phyloP scores from a whole-genome alignment of 257 asterid species.

The Verbascum thapsus region DNA sequence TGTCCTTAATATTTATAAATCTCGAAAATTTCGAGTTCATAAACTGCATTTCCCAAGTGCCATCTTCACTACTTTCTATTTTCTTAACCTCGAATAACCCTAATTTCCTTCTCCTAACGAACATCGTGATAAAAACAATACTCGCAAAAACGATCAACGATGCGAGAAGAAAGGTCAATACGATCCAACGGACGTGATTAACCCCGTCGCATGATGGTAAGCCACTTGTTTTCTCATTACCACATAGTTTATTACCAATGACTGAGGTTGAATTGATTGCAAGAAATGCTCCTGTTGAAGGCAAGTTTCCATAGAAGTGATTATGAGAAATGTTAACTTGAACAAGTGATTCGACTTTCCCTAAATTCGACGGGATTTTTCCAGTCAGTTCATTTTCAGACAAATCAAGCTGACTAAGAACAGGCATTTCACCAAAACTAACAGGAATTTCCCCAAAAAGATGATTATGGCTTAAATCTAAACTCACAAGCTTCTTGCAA shows the following conservation, averaged over 20 bases:
- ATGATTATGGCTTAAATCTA: constrained; percentile 67
- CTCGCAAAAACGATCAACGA: constrained; percentile 34
- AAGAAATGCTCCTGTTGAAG: constrained; percentile 67
- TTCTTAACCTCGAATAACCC: constrained; percentile 27
- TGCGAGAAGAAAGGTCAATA: constrained; percentile 47
- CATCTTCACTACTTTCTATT: constrained; percentile 52
- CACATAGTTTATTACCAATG: constrained; percentile 60
- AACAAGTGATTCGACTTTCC: constrained; percentile 65
- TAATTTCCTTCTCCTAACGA: constrained; percentile 31
- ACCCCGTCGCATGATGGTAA: constrained; percentile 57
- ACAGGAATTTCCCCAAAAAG: constrained; percentile 58
- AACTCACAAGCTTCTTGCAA: constrained; percentile 66
- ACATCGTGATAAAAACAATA: constrained; percentile 23
- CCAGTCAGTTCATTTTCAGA: constrained; percentile 66
- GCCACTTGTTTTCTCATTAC: constrained; percentile 48
- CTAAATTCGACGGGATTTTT: constrained; percentile 56
- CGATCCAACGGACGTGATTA: constrained; percentile 52
- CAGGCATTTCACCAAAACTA: constrained; percentile 64
- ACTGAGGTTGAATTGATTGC: constrained; percentile 62
- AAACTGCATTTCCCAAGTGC: constrained; percentile 62
- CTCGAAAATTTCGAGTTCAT: constrained; percentile 41
- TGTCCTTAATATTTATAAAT: constrained; percentile 46
- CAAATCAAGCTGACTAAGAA: constrained; percentile 78
- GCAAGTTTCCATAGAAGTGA: constrained; percentile 64
- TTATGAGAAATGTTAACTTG: constrained; percentile 73